Conservation (phyloP, 1,284 basidiomycete genomes). For the Trichosporon faecale region DNA sequence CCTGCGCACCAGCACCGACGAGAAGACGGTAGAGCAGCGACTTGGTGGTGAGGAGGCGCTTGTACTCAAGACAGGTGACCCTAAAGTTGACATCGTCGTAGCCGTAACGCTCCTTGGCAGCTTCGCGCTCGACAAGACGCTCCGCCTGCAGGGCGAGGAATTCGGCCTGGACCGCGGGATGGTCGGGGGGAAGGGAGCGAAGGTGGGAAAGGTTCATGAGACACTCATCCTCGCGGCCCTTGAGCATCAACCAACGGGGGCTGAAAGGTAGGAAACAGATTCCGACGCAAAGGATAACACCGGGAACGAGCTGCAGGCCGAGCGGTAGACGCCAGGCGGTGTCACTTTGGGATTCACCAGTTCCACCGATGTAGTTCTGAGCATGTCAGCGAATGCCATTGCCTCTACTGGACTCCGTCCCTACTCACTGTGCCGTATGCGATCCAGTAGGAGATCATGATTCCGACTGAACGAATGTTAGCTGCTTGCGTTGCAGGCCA, state of each 20-base stretch:
- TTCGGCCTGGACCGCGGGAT: constrained; percentile 70
- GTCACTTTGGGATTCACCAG: constrained; percentile 16
- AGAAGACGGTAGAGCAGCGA: constrained; percentile 45
- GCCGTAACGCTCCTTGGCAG: constrained; percentile 50
- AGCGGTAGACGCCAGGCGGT: constrained; percentile 60
- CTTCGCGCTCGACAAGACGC: constrained; percentile 67
- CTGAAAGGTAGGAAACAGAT: constrained; percentile 52
- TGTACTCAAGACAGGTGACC: constrained; percentile 44
- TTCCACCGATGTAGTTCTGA: constrained; percentile 36
- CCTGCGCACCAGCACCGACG: constrained; percentile 47
- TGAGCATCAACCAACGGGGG: constrained; percentile 60
- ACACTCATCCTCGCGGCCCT: constrained; percentile 68
- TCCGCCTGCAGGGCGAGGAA: constrained; percentile 79
- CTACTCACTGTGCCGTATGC: constrained; percentile 58
- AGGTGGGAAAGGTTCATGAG: constrained; percentile 63
- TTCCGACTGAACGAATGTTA: constrained; percentile 23
- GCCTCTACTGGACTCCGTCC: background rate
- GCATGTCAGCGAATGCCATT: background rate
- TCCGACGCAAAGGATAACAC: constrained; percentile 36
- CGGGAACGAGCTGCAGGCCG: constrained; percentile 66
- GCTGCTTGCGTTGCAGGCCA: constrained; percentile 15
- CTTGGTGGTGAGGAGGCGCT: constrained; percentile 46
- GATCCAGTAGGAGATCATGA: constrained; percentile 61
- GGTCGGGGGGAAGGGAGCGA: constrained; percentile 59
- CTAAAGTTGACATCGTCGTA: constrained; percentile 38